Conservation (phyloP, 1,139 yeast species). For the Hansenula sp. region DNA sequence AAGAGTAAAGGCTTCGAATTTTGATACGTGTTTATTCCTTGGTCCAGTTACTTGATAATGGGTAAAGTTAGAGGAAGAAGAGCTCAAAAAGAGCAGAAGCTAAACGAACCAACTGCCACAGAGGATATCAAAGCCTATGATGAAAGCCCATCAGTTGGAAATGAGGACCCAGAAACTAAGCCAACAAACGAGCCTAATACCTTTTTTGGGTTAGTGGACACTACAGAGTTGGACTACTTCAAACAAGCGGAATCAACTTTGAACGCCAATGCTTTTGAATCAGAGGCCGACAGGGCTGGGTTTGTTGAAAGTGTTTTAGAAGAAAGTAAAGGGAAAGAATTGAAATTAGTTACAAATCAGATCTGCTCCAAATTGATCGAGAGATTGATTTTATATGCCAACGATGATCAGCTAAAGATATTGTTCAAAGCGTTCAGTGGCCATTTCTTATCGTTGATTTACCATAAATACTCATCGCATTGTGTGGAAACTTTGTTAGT, state of each 20-base stretch:
- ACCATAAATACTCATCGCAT: slow-evolving; percentile 91
- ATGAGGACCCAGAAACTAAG: slow-evolving; percentile 1
- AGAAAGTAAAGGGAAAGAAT: slow-evolving; percentile 86
- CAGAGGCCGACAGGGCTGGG: slow-evolving; percentile 66
- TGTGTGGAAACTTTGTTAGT: slow-evolving; percentile 85
- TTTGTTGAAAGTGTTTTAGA: slow-evolving; percentile 77
- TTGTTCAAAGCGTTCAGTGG: slow-evolving; percentile 67
- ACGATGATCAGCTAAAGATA: slow-evolving; percentile 58
- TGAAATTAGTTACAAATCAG: slow-evolving; percentile 90
- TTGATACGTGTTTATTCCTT: no score
- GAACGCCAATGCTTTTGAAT: slow-evolving; percentile 74
- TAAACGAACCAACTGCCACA: background rate
- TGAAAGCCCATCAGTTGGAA: slow-evolving; percentile 4
- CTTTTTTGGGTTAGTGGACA: slow-evolving; percentile 84
- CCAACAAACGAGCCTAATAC: slow-evolving; percentile 32
- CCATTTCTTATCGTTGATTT: slow-evolving; percentile 70
- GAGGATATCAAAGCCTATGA: slow-evolving; percentile 9
- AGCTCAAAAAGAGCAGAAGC: slow-evolving; percentile 37
- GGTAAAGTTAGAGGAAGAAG: slow-evolving; percentile 69
- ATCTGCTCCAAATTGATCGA: slow-evolving; percentile 92
- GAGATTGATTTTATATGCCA: slow-evolving; percentile 68
- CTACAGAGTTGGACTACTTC: slow-evolving; percentile 83
- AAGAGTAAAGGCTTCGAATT: no score
- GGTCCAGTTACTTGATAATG: no score
- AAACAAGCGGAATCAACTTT: slow-evolving; percentile 88